Conservation (phyloP, 106 monocot species). For the Iris macrosiphon region DNA sequence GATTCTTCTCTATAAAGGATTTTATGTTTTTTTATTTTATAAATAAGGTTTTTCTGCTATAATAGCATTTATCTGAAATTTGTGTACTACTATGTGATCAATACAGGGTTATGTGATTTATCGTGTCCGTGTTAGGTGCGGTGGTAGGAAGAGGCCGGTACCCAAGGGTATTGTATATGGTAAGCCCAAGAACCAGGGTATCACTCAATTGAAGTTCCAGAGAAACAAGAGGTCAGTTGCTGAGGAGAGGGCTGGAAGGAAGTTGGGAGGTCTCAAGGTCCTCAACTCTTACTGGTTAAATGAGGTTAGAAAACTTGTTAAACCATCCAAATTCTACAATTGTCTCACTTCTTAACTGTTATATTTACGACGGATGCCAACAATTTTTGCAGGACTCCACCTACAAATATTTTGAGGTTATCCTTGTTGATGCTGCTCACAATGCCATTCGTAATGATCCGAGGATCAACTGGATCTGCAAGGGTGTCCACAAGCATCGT, state of each 20-base stretch:
- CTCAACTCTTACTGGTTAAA: conserved; percentile 75
- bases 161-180: conserved; percentile 75
- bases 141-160: conserved; percentile 65
- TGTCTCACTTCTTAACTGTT: not conserved
- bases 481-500: conserved; percentile 54
- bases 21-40: no score
- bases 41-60: no score
- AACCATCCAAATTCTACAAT: not conserved
- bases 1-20: no score
- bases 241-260: conserved; percentile 70
- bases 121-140: conserved; percentile 42
- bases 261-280: conserved; percentile 53
- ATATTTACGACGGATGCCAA: no score
- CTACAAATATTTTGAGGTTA: conserved; percentile 63
- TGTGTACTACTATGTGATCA: no score
- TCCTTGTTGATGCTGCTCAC: conserved; percentile 62
- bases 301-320: conserved; percentile 27
- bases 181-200: conserved; percentile 65
- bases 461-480: conserved; percentile 68
- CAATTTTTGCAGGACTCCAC: conserved; percentile 52
- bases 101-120: conserved; percentile 30
- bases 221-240: conserved; percentile 71
- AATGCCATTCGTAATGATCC: conserved; percentile 58
- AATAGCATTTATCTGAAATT: no score
- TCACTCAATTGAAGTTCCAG: conserved; percentile 65